A percentile compares a stretch with the other conserved stretches of the same genome.
phyloP scores from a whole-genome alignment of 2,329 filamentous ascomycete species.

The Cytospora piceicola region DNA sequence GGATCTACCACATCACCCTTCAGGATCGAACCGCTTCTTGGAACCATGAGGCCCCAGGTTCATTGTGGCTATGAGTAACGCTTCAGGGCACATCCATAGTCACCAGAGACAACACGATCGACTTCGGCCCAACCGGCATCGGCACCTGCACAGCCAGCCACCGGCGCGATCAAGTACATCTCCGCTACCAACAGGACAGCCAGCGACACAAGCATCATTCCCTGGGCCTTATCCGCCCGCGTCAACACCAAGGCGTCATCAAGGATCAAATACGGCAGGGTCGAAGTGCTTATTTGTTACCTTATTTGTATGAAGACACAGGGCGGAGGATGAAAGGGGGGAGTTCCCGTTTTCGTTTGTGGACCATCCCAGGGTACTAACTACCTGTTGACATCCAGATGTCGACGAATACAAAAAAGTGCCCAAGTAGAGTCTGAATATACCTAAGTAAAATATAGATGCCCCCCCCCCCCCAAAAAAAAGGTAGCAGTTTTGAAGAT shows the following conservation, averaged over 20 bases:
- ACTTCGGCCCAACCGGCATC: conserved; percentile 73
- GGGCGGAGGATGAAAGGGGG: too few relatives aligned
- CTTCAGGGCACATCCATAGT: conserved; percentile 70
- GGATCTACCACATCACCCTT: not conserved
- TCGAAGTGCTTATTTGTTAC: conserved; percentile 83
- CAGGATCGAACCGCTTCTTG: not conserved
- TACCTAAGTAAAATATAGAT: too few relatives aligned
- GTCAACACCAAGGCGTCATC: conserved; percentile 74
- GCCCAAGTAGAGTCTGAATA: too few relatives aligned
- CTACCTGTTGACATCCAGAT: too few relatives aligned
- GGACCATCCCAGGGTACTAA: too few relatives aligned
- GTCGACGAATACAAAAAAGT: too few relatives aligned
- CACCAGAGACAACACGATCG: conserved; percentile 67
- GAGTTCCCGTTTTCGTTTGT: too few relatives aligned
- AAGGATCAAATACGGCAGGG: conserved; percentile 76
- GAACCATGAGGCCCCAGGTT: not conserved
- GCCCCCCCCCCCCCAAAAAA: too few relatives aligned
- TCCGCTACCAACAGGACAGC: conserved; percentile 71
- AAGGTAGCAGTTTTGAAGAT: too few relatives aligned
- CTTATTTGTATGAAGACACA: too few relatives aligned
- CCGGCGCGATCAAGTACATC: conserved; percentile 63
- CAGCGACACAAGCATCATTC: conserved; percentile 74
- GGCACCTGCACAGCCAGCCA: conserved; percentile 74
- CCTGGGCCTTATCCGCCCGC: conserved; percentile 76
- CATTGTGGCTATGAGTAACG: not conserved